Conservation (phyloP, 2,329 filamentous ascomycete species). For the Ophiostoma ulmi region DNA sequence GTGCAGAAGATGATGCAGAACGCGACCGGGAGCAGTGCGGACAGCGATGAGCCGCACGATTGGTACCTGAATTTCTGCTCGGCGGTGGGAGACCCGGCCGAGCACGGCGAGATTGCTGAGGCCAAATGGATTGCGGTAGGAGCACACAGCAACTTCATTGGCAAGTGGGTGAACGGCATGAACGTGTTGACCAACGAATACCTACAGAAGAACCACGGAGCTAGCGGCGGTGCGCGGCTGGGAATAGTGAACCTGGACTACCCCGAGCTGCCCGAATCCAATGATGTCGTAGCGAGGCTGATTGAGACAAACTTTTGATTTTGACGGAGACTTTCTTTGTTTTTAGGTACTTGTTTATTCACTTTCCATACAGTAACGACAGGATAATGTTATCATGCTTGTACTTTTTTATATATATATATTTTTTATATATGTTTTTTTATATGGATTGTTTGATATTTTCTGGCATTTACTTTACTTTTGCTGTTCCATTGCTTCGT, state of each 20-base stretch:
- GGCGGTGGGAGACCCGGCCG: constrained; percentile 38
- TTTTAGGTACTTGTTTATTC: background rate
- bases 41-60: constrained; percentile 30
- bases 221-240: constrained; percentile 30
- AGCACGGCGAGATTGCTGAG: constrained; percentile 38
- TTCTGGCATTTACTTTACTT: background rate
- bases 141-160: constrained; percentile 38
- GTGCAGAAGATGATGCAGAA: constrained; percentile 37
- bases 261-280: constrained; percentile 35
- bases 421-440: too few species aligned
- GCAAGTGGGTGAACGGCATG: constrained; percentile 41
- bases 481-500: background rate
- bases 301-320: constrained; percentile 39
- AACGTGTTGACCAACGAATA: constrained; percentile 38
- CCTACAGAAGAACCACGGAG: constrained; percentile 29
- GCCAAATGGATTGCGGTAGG: constrained; percentile 44
- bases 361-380: background rate
- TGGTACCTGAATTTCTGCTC: constrained; percentile 38
- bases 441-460: background rate
- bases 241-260: constrained; percentile 33
- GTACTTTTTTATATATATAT: too few species aligned
- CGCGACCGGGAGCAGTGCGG: constrained; percentile 29
- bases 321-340: background rate
- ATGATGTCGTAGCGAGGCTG: constrained; percentile 38
- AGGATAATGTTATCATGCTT: background rate